These are phyloP conservation scores for Lachancea cidri DNA, from an alignment of 805 yeast species.

Conservation along the genomic window DNA sequence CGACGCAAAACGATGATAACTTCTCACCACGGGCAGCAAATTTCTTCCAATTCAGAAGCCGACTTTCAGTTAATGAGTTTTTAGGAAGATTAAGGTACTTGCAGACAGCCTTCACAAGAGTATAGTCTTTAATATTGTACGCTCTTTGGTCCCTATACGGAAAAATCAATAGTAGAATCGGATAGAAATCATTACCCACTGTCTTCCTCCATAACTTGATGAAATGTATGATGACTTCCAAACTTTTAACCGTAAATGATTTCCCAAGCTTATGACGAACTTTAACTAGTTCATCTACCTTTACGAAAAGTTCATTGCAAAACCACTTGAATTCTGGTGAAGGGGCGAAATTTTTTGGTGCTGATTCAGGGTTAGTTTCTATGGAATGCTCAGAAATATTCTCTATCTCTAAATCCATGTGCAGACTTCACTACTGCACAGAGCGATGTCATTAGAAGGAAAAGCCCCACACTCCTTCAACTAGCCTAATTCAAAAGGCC, in stretches of 20 bases:
- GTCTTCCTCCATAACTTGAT: conserved; percentile 45
- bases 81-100: conserved; percentile 54
- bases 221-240: conserved; percentile 36
- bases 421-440: no score
- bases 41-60: conserved; percentile 44
- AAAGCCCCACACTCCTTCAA: no score
- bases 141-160: conserved; percentile 61
- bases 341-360: conserved; percentile 29
- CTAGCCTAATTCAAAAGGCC: no score
- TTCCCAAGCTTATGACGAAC: conserved; percentile 13
- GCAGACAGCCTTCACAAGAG: conserved; percentile 47
- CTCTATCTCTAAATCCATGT: neutral
- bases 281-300: conserved; percentile 23
- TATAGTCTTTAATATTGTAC: conserved; percentile 59
- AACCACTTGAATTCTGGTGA: conserved; percentile 37
- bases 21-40: conserved; percentile 40
- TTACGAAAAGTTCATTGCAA: conserved; percentile 30
- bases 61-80: conserved; percentile 54
- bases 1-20: conserved; percentile 45
- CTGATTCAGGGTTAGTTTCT: neutral
- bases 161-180: conserved; percentile 55
- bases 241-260: conserved; percentile 19
- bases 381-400: conserved; percentile 1
- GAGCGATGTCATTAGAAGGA: no score
- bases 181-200: conserved; percentile 62